A percentile compares a stretch with the other conserved stretches of the same genome.
These are phyloP conservation scores for Spongospora subterranea DNA, from an alignment of 208 protist genomes.

Conservation along the genomic window DNA sequence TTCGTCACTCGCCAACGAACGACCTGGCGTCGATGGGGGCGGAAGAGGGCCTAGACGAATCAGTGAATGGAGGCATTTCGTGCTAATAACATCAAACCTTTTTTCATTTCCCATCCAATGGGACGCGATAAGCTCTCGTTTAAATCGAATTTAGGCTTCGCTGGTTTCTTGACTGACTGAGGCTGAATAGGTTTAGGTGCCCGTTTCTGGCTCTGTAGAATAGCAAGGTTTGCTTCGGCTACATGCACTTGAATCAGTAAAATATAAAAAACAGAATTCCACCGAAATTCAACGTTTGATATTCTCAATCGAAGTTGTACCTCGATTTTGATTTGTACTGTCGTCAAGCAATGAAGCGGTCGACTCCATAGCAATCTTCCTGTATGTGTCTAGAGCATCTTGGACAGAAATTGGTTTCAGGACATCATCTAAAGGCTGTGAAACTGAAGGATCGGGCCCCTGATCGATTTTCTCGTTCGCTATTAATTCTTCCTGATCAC, in stretches of 20 bases:
- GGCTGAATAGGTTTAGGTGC: background rate
- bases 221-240: background rate
- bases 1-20: background rate
- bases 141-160: conserved; percentile 38
- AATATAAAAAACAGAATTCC: no score
- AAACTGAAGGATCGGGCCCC: background rate
- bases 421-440: background rate
- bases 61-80: background rate
- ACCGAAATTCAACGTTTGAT: no score
- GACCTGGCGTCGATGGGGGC: no score
- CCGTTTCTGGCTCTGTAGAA: background rate
- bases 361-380: conserved; percentile 52
- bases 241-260: background rate
- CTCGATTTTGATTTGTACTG: background rate
- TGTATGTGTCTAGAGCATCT: conserved; percentile 20
- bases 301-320: no score
- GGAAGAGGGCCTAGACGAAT: conserved; percentile 22
- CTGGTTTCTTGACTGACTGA: background rate
- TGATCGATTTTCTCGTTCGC: background rate
- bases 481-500: background rate
- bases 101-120: conserved; percentile 53
- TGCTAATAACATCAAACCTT: background rate
- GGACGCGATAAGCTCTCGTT: background rate
- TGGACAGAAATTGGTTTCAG: background rate
- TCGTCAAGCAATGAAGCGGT: background rate